These are phyloP conservation scores for Chenopodium berlandieri DNA, from an alignment of 148 eudicot genomes.

Conservation along the genomic window DNA sequence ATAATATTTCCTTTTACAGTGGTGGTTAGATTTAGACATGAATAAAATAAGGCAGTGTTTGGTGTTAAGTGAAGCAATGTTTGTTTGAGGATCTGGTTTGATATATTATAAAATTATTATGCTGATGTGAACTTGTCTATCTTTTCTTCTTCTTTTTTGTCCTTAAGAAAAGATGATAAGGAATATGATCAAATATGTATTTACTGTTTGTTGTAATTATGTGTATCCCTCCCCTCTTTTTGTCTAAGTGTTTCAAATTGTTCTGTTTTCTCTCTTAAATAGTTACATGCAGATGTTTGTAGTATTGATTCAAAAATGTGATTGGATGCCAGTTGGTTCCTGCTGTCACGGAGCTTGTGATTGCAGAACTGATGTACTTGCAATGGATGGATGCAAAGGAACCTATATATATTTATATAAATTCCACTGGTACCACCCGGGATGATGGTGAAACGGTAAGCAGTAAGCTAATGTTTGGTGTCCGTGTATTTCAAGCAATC, in stretches of 20 bases:
- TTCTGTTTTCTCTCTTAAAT: background rate
- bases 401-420: conserved; percentile 78
- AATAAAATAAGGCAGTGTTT: background rate
- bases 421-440: conserved; percentile 86
- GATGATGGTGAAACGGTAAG: conserved; percentile 94
- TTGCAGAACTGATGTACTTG: conserved; percentile 82
- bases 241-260: background rate
- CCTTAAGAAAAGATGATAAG: background rate
- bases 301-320: background rate
- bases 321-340: conserved; percentile 63
- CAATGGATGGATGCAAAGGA: conserved; percentile 80
- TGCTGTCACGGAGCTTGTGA: conserved; percentile 81
- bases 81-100: background rate
- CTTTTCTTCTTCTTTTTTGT: background rate
- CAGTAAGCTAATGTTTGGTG: conserved; percentile 44
- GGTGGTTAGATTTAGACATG: background rate
- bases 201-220: background rate
- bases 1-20: background rate
- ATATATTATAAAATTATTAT: background rate
- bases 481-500: background rate
- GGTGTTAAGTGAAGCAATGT: background rate
- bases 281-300: background rate
- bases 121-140: background rate
- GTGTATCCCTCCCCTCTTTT: background rate
- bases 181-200: background rate